Percentiles rank a stretch among this genome's conserved stretches.
These are phyloP conservation scores for Gryganskiella cystojenkinii DNA, from an alignment of 192 early-diverging fungal species.

Conservation along the genomic window DNA sequence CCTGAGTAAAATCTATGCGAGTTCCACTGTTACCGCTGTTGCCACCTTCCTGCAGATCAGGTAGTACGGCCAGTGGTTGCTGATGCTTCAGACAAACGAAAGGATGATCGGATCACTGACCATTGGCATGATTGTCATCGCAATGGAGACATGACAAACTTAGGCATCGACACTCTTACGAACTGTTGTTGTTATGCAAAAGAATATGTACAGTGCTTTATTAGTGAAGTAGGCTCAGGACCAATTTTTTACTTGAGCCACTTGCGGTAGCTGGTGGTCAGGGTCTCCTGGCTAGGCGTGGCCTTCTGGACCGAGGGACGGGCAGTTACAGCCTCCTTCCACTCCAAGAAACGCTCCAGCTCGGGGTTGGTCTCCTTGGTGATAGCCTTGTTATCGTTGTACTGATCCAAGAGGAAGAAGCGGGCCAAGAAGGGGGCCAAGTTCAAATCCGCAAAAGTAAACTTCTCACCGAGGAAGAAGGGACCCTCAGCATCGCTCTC, in stretches of 20 bases:
- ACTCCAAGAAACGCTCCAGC: constrained; percentile 45
- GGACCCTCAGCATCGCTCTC: constrained; percentile 49
- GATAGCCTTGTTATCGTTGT: constrained; percentile 29
- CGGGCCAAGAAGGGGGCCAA: constrained; percentile 58
- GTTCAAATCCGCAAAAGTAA: constrained; percentile 59
- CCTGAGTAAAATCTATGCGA: no score
- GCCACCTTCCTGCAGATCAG: no score
- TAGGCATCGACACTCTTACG: no score
- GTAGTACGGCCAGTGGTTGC: no score
- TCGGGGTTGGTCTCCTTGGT: constrained; percentile 28
- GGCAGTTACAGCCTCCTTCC: constrained; percentile 39
- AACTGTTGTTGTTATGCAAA: not conserved
- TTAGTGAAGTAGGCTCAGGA: no score
- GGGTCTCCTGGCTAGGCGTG: constrained; percentile 30
- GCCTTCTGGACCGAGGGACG: constrained; percentile 33
- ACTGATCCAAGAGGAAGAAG: constrained; percentile 31
- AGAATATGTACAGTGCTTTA: not conserved
- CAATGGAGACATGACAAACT: no score
- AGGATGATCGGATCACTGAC: no score
- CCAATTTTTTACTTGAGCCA: constrained; percentile 31
- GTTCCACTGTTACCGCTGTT: no score
- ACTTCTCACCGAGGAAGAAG: constrained; percentile 59
- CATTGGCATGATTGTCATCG: no score
- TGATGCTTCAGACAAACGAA: no score
- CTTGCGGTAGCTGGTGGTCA: constrained; percentile 28